Conservation (phyloP, 2,329 filamentous ascomycete species). For the Ophiocordyceps australis region DNA sequence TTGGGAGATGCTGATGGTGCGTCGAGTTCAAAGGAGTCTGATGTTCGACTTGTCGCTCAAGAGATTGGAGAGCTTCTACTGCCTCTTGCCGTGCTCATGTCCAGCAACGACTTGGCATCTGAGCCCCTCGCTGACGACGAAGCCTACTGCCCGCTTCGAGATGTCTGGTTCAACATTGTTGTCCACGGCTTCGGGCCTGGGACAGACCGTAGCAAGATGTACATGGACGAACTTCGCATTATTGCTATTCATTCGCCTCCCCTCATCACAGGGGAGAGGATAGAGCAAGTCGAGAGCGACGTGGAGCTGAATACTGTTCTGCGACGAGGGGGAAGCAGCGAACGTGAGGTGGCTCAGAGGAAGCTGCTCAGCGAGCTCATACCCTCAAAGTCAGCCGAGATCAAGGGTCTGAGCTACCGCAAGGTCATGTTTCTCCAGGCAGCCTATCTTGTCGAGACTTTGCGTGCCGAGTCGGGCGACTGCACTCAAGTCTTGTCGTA, state of each 20-base stretch:
- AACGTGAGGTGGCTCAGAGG: slow-evolving; percentile 67
- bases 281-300: slow-evolving; percentile 84
- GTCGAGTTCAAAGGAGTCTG: slow-evolving; percentile 54
- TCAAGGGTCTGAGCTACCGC: slow-evolving; percentile 69
- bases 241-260: slow-evolving; percentile 80
- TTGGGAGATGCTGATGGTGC: slow-evolving; percentile 72
- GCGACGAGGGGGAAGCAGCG: slow-evolving; percentile 65
- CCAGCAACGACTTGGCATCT: slow-evolving; percentile 38
- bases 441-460: slow-evolving; percentile 71
- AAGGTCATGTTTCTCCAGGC: slow-evolving; percentile 87
- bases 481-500: slow-evolving; percentile 83
- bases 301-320: slow-evolving; percentile 93
- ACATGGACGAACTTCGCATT: slow-evolving; percentile 59
- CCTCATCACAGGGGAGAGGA: slow-evolving; percentile 71
- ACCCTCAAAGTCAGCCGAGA: slow-evolving; percentile 59
- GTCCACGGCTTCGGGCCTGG: slow-evolving; percentile 75
- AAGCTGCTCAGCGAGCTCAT: slow-evolving; percentile 56
- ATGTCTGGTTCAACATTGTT: slow-evolving; percentile 97
- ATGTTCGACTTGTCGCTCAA: slow-evolving; percentile 64
- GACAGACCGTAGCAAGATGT: slow-evolving; percentile 54
- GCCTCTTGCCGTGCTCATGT: slow-evolving; percentile 73
- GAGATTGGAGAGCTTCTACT: slow-evolving; percentile 80
- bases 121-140: slow-evolving; percentile 42
- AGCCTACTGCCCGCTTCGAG: slow-evolving; percentile 55
- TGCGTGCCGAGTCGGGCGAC: slow-evolving; percentile 73